phyloP scores from a whole-genome alignment of 345 rosid species.

The Euclidium syriacum region DNA sequence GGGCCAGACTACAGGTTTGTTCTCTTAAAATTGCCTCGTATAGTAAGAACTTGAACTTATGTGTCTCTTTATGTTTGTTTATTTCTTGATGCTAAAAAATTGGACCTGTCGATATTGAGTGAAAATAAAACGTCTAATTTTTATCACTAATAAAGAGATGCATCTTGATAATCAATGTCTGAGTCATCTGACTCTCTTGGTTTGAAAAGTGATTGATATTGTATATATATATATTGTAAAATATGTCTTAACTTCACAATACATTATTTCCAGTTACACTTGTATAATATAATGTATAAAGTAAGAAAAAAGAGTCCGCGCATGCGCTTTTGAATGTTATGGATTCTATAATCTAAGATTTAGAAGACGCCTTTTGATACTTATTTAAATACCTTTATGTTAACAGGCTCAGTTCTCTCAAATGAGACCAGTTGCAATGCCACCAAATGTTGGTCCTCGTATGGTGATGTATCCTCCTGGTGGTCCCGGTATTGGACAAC shows the following conservation, averaged over 20 bases:
- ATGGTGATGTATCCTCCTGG: constrained; percentile 83
- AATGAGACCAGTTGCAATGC: constrained; percentile 72
- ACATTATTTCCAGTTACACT: neutral
- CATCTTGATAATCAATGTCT: neutral
- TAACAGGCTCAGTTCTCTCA: constrained; percentile 88
- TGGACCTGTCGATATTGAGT: neutral
- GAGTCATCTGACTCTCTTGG: neutral
- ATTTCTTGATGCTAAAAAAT: neutral
- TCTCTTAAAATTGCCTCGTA: neutral
- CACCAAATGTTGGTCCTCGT: constrained; percentile 71
- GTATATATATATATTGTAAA: neutral
- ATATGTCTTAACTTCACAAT: neutral
- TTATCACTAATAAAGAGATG: neutral
- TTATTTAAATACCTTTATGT: neutral
- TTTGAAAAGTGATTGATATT: neutral
- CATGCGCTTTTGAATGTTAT: neutral
- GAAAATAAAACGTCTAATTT: neutral
- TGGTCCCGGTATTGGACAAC: constrained; percentile 77
- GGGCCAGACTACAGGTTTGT: constrained; percentile 32
- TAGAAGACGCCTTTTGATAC: neutral
- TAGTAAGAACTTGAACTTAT: neutral
- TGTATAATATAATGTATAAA: neutral
- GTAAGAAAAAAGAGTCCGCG: constrained; percentile 28
- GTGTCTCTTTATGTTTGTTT: neutral
- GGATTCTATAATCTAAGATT: neutral